Evolutionary conservation across 78 protist species (phyloP).

Genomic region (Dictyostelium brefeldianum): DNA sequence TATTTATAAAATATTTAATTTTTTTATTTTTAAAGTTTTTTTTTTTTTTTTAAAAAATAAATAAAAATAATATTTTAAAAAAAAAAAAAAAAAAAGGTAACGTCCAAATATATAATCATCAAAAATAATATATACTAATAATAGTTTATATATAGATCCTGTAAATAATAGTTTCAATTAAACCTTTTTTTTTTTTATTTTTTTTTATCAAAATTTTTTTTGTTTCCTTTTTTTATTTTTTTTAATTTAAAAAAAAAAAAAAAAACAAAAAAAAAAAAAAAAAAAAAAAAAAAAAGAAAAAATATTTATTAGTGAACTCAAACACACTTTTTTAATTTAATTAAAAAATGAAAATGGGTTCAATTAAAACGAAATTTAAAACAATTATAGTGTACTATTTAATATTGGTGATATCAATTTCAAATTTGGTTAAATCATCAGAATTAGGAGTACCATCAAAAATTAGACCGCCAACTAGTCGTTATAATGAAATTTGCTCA

Average conservation of each 20-base stretch:
- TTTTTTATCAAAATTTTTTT: neutral
- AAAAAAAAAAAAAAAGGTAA: neutral
- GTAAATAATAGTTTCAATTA: neutral
- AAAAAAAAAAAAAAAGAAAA: neutral
- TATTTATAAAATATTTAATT: too few relatives aligned
- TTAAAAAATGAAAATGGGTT: conserved; percentile 9
- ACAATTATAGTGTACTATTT: neutral
- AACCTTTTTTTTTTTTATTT: neutral
- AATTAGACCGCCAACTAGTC: conserved; percentile 7
- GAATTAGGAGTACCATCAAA: conserved; percentile 14
- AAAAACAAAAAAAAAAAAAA: neutral
- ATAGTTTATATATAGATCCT: neutral
- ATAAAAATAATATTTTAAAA: neutral
- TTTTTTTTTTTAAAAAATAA: too few relatives aligned
- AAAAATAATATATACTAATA: neutral
- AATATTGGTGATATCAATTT: neutral
- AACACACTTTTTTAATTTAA: neutral
- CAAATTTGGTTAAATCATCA: neutral
- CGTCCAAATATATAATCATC: neutral
- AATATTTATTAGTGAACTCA: neutral
- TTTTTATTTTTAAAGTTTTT: too few relatives aligned
- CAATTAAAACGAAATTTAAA: neutral
- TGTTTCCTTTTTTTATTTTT: neutral
- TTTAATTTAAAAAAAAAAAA: neutral
- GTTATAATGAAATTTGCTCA: conserved; percentile 21